Conservation (phyloP, 306 rosid genomes). For the Astragalus glycyphyllos region DNA sequence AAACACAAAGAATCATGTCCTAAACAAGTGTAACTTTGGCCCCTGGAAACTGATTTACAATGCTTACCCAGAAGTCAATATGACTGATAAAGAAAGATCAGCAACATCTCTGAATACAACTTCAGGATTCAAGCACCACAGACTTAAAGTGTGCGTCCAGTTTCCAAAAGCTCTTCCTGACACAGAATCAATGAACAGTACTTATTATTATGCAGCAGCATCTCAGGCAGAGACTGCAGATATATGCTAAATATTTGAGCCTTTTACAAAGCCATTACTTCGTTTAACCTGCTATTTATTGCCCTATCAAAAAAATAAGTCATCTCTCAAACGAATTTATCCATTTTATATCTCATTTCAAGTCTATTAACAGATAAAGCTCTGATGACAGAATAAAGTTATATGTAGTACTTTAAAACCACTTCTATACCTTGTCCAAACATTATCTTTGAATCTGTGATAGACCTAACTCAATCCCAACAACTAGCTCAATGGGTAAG, state of each 20-base stretch:
- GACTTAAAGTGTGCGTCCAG: conserved; percentile 84
- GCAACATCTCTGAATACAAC: conserved; percentile 93
- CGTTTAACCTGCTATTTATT: conserved; percentile 23
- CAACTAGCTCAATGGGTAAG: neutral
- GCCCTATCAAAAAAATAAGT: conserved; percentile 22
- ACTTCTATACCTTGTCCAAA: conserved; percentile 26
- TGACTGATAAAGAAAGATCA: conserved; percentile 81
- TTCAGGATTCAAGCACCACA: conserved; percentile 98
- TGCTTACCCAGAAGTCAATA: conserved; percentile 91
- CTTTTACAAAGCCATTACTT: conserved; percentile 14
- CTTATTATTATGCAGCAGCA: conserved; percentile 33
- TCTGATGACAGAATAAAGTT: conserved; percentile 1
- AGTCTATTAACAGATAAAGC: conserved; percentile 7
- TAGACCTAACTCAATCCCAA: neutral
- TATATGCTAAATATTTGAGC: conserved; percentile 22
- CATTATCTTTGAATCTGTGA: neutral
- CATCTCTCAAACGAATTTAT: conserved; percentile 27
- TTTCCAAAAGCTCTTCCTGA: conserved; percentile 71
- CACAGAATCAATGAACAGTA: conserved; percentile 37
- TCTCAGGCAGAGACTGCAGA: conserved; percentile 26
- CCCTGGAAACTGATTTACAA: conserved; percentile 5
- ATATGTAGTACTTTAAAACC: conserved; percentile 5
- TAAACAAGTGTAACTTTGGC: conserved; percentile 27
- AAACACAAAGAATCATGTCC: neutral
- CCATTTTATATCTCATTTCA: conserved; percentile 28